Percentiles rank a stretch among this genome's conserved stretches.
Conservation (phyloP, 164 flowering plant genomes). For the Aristolochia fimbriata region DNA sequence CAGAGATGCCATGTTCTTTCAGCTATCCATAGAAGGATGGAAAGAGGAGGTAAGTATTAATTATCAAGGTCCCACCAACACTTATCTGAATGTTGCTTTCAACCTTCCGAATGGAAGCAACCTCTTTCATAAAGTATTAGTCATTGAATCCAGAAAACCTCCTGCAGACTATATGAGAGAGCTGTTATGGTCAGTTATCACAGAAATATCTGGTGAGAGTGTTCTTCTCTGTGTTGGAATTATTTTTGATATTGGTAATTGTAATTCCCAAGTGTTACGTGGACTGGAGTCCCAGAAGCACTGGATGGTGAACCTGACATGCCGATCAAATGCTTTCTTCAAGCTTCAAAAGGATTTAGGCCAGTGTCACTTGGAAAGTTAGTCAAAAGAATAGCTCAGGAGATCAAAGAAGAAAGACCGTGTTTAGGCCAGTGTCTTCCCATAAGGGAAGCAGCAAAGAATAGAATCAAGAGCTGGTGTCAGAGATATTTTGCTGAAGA, state of each 20-base stretch:
- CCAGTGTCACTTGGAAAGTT: background rate
- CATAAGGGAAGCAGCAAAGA: constrained; percentile 19
- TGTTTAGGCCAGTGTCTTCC: constrained; percentile 23
- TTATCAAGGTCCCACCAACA: background rate
- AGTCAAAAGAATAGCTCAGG: constrained; percentile 2
- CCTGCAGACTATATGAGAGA: constrained; percentile 10
- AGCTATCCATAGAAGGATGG: constrained; percentile 19
- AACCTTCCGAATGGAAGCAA: constrained; percentile 22
- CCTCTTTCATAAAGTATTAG: constrained; percentile 17
- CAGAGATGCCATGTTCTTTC: constrained; percentile 18
- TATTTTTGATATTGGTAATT: constrained; percentile 9
- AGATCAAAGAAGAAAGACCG: constrained; percentile 19
- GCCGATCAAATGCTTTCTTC: constrained; percentile 14
- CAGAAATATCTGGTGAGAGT: constrained; percentile 6
- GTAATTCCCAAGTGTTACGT: constrained; percentile 7
- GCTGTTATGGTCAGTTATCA: constrained; percentile 6
- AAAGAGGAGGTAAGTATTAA: constrained; percentile 2
- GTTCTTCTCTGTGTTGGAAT: constrained; percentile 19
- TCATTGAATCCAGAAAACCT: constrained; percentile 6
- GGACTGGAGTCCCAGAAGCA: constrained; percentile 16
- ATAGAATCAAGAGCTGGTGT: constrained; percentile 17
- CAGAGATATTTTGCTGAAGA: constrained; percentile 13
- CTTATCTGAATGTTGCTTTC: constrained; percentile 11
- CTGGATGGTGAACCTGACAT: constrained; percentile 24
- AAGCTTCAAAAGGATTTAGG: constrained; percentile 18